Conservation (phyloP, 2,329 filamentous ascomycete species). For the Diplodia seriata region DNA sequence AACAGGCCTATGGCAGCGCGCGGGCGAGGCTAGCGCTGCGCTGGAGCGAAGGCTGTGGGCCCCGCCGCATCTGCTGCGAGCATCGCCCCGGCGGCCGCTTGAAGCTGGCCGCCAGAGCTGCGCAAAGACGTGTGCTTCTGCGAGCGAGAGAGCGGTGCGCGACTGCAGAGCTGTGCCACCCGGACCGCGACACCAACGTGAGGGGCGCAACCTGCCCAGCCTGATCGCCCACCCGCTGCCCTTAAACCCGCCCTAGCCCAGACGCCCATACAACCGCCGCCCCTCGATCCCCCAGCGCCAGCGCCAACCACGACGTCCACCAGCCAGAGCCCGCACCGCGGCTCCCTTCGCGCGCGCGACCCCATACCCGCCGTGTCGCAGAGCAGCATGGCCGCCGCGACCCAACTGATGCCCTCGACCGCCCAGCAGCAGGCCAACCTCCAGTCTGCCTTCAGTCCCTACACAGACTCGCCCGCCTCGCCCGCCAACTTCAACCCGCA, state of each 20-base stretch:
- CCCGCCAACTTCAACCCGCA: constrained; percentile 52
- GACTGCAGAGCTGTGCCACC: constrained; percentile 19
- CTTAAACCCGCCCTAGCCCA: constrained; percentile 7
- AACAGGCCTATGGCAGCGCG: constrained; percentile 7
- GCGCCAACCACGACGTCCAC: constrained; percentile 1
- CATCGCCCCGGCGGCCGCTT: not conserved
- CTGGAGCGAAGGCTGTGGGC: no score
- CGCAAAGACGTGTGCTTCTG: not conserved
- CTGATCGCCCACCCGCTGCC: constrained; percentile 1
- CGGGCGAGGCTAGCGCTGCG: constrained; percentile 1
- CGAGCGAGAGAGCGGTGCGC: not conserved
- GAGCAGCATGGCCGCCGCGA: constrained; percentile 47
- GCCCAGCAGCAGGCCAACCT: constrained; percentile 42
- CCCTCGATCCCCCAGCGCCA: not conserved
- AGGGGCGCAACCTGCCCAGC: constrained; percentile 17
- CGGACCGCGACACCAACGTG: constrained; percentile 27
- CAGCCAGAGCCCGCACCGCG: constrained; percentile 3
- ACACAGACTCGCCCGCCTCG: constrained; percentile 59
- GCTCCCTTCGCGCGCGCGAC: constrained; percentile 17
- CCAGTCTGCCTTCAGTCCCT: constrained; percentile 58
- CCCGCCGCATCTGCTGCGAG: constrained; percentile 7
- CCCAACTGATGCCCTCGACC: constrained; percentile 54
- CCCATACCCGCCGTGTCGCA: constrained; percentile 21
- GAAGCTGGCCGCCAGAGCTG: not conserved
- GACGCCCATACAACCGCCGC: not conserved